These are phyloP conservation scores for Rhodamnia argentea DNA, from an alignment of 345 rosid genomes.

Conservation along the genomic window DNA sequence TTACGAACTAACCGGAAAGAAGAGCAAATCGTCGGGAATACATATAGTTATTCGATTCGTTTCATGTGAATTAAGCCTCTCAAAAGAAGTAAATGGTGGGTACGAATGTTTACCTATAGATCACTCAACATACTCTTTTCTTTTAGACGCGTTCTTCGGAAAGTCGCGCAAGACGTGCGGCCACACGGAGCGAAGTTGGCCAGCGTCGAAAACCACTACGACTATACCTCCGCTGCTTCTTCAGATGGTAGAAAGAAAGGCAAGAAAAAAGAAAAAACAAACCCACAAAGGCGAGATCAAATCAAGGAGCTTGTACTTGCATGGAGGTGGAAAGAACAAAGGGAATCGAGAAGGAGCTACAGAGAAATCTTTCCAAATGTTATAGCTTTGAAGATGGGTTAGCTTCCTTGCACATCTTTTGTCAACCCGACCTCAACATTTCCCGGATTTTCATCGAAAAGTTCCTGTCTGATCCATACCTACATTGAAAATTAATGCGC, in stretches of 20 bases:
- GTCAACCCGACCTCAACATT: too few species aligned
- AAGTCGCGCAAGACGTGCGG: accelerated
- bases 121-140: background rate
- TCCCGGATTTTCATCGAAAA: too few species aligned
- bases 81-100: background rate
- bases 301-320: background rate
- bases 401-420: too few species aligned
- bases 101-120: background rate
- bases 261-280: background rate
- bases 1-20: background rate
- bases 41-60: background rate
- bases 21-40: background rate
- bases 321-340: background rate
- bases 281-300: background rate
- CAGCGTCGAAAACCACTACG: background rate
- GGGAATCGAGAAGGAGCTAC: background rate
- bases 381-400: too few species aligned
- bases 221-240: background rate
- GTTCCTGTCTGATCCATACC: background rate
- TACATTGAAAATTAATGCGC: background rate
- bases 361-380: background rate
- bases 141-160: background rate
- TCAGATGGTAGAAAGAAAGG: background rate
- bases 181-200: accelerated
- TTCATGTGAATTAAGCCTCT: background rate